phyloP scores from a whole-genome alignment of 1,139 yeast species.

The Maudiozyma humilis region DNA sequence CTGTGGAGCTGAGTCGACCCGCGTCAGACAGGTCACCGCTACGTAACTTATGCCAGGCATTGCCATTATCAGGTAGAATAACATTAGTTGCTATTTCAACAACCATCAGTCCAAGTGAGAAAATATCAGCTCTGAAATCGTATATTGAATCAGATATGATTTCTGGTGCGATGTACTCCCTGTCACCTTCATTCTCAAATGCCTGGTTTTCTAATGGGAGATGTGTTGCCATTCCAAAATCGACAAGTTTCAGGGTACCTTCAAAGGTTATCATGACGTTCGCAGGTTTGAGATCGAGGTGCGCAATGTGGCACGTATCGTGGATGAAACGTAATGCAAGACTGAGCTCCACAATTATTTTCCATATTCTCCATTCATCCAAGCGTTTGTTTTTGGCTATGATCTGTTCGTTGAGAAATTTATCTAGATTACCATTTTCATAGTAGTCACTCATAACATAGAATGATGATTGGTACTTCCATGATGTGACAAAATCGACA shows the following conservation, averaged over 20 bases:
- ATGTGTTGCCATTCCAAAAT: slow-evolving; percentile 62
- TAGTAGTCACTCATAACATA: slow-evolving; percentile 94
- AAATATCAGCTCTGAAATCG: slow-evolving; percentile 89
- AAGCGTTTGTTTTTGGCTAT: slow-evolving; percentile 42
- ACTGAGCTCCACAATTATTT: slow-evolving; percentile 73
- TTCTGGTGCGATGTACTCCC: slow-evolving; percentile 97
- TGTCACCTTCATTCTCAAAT: slow-evolving; percentile 91
- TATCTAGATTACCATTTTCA: slow-evolving; percentile 85
- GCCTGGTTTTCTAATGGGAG: slow-evolving; percentile 37
- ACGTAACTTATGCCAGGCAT: slow-evolving; percentile 92
- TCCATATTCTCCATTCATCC: slow-evolving; percentile 98
- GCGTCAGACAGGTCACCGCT: slow-evolving; percentile 96
- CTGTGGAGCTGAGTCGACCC: slow-evolving; percentile 72
- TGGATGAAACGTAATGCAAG: slow-evolving; percentile 79
- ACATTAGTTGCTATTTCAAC: slow-evolving; percentile 95
- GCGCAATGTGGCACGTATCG: slow-evolving; percentile 59
- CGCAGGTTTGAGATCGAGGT: slow-evolving; percentile 89
- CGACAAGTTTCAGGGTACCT: slow-evolving; percentile 65
- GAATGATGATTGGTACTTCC: slow-evolving; percentile 64
- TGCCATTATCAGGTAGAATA: slow-evolving; percentile 89
- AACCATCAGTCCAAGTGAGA: slow-evolving; percentile 84
- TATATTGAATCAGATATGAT: slow-evolving; percentile 73
- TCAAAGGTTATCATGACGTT: slow-evolving; percentile 90
- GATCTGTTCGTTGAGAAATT: slow-evolving; percentile 74
- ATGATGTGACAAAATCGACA: slow-evolving; percentile 71